Evolutionary conservation across 441 rosid species (phyloP).

Genomic region (Populus hybrid): DNA sequence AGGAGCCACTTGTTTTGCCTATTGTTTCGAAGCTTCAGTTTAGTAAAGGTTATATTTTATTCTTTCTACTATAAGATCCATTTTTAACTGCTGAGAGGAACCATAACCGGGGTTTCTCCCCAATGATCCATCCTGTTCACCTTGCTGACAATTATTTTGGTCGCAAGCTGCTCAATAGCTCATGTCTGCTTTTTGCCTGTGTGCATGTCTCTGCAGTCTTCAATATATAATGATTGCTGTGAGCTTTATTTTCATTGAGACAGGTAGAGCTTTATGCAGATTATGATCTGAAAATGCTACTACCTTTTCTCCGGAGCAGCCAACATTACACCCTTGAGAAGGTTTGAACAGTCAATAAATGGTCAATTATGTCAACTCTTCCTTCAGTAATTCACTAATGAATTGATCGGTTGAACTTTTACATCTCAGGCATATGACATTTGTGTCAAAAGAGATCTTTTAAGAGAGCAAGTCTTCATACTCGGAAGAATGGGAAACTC

Average conservation of each 20-base stretch:
- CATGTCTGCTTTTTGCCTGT: too few relatives aligned
- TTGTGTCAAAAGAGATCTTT: constrained; percentile 72
- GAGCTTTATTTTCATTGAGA: constrained; percentile 16
- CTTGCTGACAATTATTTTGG: neutral
- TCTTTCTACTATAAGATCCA: neutral
- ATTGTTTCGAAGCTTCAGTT: neutral
- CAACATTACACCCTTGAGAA: constrained; percentile 96
- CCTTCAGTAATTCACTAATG: neutral
- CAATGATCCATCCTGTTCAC: neutral
- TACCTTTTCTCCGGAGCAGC: constrained; percentile 97
- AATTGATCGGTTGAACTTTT: constrained; percentile 25
- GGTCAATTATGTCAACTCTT: neutral
- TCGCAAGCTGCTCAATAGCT: neutral
- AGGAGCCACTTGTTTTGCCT: neutral
- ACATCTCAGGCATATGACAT: constrained; percentile 81
- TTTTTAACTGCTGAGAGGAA: neutral
- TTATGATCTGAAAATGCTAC: constrained; percentile 86
- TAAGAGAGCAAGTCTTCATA: constrained; percentile 93
- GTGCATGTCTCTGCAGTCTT: neutral
- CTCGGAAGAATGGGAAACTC: constrained; percentile 99
- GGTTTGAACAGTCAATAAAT: constrained; percentile 45
- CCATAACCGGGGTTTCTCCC: neutral
- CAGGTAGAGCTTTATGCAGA: constrained; percentile 97
- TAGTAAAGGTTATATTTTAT: neutral
- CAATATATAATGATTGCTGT: constrained; percentile 18